phyloP scores from a whole-genome alignment of 805 yeast species.

The Candida silvatica region DNA sequence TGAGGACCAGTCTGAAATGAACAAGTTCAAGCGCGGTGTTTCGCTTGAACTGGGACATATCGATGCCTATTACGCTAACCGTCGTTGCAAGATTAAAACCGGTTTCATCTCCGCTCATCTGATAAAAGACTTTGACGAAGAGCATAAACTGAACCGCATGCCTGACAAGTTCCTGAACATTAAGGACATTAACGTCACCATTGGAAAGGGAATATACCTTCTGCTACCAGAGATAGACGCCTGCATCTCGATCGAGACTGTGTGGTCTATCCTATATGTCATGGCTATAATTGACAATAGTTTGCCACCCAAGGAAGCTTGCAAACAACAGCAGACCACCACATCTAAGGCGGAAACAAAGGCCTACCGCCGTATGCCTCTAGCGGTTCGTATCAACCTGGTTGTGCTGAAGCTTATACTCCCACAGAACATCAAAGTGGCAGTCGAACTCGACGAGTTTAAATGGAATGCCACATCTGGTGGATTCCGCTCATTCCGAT shows the following conservation, averaged over 20 bases:
- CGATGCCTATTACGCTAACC: no score
- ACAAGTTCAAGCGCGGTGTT: slow-evolving; percentile 22
- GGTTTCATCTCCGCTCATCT: no score
- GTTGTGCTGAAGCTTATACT: slow-evolving; percentile 16
- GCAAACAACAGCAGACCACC: no score
- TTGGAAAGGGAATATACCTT: no score
- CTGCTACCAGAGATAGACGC: slow-evolving; percentile 22
- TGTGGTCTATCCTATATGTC: slow-evolving; percentile 24
- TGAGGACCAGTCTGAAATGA: slow-evolving; percentile 21
- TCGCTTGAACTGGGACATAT: no score
- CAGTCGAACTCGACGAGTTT: slow-evolving; percentile 21
- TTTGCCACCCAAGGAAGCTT: no score
- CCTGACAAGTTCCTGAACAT: no score
- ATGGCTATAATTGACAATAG: slow-evolving; percentile 8
- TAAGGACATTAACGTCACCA: no score
- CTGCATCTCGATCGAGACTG: slow-evolving; percentile 19
- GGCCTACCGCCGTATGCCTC: slow-evolving; percentile 7
- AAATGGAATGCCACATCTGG: slow-evolving; percentile 9
- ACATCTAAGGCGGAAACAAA: background rate
- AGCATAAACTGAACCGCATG: no score
- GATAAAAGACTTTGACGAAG: no score
- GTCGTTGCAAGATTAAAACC: no score
- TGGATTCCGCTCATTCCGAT: slow-evolving; percentile 17
- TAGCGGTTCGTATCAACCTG: slow-evolving; percentile 15
- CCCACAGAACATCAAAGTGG: slow-evolving; percentile 20